Conservation (phyloP, 768 basidiomycete genomes). For the Russula sp. region DNA sequence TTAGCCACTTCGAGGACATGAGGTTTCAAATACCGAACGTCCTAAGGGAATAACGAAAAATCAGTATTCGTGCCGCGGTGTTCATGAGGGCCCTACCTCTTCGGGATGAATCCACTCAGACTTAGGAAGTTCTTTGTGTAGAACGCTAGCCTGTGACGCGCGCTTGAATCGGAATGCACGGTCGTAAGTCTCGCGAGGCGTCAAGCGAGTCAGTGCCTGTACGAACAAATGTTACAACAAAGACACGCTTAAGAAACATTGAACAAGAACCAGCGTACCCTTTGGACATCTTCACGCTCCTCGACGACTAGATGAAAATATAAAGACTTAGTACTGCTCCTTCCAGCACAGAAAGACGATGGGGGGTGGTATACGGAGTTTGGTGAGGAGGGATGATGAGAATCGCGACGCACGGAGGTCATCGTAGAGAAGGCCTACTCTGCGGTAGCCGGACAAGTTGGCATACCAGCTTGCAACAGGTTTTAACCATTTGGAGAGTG, state of each 20-base stretch:
- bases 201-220: slow-evolving; percentile 82
- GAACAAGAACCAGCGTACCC: slow-evolving; percentile 48
- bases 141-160: slow-evolving; percentile 73
- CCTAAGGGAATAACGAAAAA: slow-evolving; percentile 47
- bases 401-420: slow-evolving; percentile 76
- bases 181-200: slow-evolving; percentile 79
- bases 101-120: slow-evolving; percentile 72
- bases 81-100: slow-evolving; percentile 55
- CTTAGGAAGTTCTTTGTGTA: slow-evolving; percentile 78
- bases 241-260: neutral
- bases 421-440: slow-evolving; percentile 88
- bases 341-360: slow-evolving; percentile 17
- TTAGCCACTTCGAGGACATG: slow-evolving; percentile 67
- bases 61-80: neutral
- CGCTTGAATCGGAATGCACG: slow-evolving; percentile 85
- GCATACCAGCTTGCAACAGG: slow-evolving; percentile 85
- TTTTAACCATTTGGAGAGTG: slow-evolving; percentile 63
- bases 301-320: slow-evolving; percentile 55
- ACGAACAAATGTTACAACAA: neutral
- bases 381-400: neutral
- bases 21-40: slow-evolving; percentile 83
- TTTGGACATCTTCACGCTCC: slow-evolving; percentile 74
- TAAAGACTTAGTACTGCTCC: slow-evolving; percentile 8
- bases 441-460: slow-evolving; percentile 75
- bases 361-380: slow-evolving; percentile 18